Base-by-base conservation (phyloP, 306 rosid genomes). In the Vigna trinervia region DNA sequence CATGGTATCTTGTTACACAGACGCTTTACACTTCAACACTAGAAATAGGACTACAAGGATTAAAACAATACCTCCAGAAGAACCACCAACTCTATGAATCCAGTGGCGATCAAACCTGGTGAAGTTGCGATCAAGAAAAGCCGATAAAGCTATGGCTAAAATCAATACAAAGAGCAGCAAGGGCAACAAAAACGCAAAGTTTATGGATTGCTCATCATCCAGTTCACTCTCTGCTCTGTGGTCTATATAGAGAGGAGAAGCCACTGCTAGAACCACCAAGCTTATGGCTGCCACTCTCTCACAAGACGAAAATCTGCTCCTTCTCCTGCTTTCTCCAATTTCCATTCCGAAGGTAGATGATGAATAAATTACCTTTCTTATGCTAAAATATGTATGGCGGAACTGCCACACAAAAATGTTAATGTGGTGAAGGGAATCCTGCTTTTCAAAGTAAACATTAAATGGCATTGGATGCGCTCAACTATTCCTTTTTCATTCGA, bases 11-110 rank as follows among this genome's bases (percentile, higher is more conserved):
- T 78, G 39, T 75, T 12, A 83, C 23, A 84, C 4, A 75, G 88
- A 88, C 4, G 96, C 88, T 84, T 84, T 90, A 65, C 79, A 91
- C 86, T 86, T 94, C 84, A 92, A 80, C 80, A 95, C 87, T 19
- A 95, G 77, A 57, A 90, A 89, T 71, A 95, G 97, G 80, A 95
- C 53, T 57, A 89, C 11, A 63, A 95, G 92, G 76, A 87, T 79
- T 10, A 88, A n/a, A 20, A 89, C 61, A 56, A 92, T 88, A 59
- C 99, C 98, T 48, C 88, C 84, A 20, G 98, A 91, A 79, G 99
- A 92, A 83, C 99, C 98, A 46, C 94, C 96, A 74, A 89, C 94
- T 77, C 98, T 89, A 74, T 92, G 92, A 80, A 95, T 92, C 97
- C 97, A 95, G 48, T 89, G 15, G 45, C 89, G 94, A 84, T 92